These are phyloP conservation scores for Fomitopsis palustris DNA, from an alignment of 1,284 basidiomycete genomes.

Conservation along the genomic window DNA sequence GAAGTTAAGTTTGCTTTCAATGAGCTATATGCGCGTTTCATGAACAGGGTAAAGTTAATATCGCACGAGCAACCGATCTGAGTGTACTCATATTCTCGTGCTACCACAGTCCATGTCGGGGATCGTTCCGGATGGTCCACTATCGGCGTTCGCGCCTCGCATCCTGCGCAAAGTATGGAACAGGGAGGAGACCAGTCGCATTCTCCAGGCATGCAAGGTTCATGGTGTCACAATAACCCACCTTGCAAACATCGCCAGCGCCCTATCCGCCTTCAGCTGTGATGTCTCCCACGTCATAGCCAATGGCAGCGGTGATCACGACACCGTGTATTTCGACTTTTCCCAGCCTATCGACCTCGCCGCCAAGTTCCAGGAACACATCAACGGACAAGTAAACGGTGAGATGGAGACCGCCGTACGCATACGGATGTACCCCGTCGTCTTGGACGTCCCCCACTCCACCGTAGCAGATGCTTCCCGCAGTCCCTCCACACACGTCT, in stretches of 20 bases:
- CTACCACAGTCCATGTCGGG: not conserved
- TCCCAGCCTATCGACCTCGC: slow-evolving; percentile 1
- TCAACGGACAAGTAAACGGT: not conserved
- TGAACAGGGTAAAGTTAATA: not conserved
- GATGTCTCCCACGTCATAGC: not conserved
- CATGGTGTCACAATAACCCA: slow-evolving; percentile 4
- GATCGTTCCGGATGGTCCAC: not conserved
- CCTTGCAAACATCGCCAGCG: not conserved
- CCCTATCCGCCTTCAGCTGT: not conserved
- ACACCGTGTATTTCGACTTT: not conserved
- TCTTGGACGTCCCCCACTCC: not conserved
- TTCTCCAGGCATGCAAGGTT: slow-evolving; percentile 1
- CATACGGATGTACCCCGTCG: not conserved
- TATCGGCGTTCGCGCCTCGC: not conserved
- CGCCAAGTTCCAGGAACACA: not conserved
- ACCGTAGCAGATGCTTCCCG: not conserved
- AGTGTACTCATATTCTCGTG: not conserved
- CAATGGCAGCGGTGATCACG: not conserved
- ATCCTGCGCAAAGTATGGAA: slow-evolving; percentile 1
- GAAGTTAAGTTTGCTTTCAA: not conserved
- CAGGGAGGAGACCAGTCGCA: not conserved
- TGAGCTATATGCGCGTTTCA: not conserved
- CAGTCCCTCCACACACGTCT: not conserved
- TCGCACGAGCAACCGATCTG: not conserved
- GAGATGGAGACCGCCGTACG: not conserved